Percentiles rank a stretch among this genome's conserved stretches.
phyloP scores from a whole-genome alignment of 805 yeast species.

The Candida quercuum region DNA sequence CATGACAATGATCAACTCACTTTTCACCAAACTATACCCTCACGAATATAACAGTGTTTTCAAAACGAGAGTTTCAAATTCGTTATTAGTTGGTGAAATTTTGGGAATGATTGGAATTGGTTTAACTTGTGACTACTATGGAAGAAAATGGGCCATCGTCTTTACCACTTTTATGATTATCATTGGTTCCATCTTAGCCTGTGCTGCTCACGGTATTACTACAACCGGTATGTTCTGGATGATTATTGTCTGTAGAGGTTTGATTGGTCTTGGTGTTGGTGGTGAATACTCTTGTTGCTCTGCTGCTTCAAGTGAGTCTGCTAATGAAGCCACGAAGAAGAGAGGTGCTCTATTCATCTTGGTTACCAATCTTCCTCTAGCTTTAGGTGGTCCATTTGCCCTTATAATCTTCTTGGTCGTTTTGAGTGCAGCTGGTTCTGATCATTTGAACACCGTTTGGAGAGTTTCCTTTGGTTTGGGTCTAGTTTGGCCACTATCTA shows the following conservation, averaged over 20 bases:
- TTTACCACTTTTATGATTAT: slow-evolving; percentile 57
- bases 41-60: slow-evolving; percentile 35
- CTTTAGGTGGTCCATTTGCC: slow-evolving; percentile 79
- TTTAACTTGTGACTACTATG: slow-evolving; percentile 56
- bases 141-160: slow-evolving; percentile 67
- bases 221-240: slow-evolving; percentile 66
- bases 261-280: slow-evolving; percentile 75
- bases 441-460: slow-evolving; percentile 52
- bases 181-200: slow-evolving; percentile 59
- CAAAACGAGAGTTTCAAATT: slow-evolving; percentile 64
- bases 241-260: slow-evolving; percentile 68
- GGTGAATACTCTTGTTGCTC: slow-evolving; percentile 73
- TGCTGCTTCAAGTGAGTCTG: slow-evolving; percentile 66
- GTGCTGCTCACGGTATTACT: slow-evolving; percentile 62
- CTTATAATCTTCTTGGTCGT: slow-evolving; percentile 63
- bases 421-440: slow-evolving; percentile 46
- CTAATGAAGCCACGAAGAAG: slow-evolving; percentile 56
- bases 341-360: slow-evolving; percentile 64
- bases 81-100: slow-evolving; percentile 64
- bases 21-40: slow-evolving; percentile 41
- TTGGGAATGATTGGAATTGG: slow-evolving; percentile 69
- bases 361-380: slow-evolving; percentile 68
- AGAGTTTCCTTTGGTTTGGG: slow-evolving; percentile 65
- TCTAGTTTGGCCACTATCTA: slow-evolving; percentile 61
- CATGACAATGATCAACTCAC: slow-evolving; percentile 63